Evolutionary conservation across 2,329 filamentous ascomycete genomes (phyloP).

Genomic region (Ophiostoma sp.): DNA sequence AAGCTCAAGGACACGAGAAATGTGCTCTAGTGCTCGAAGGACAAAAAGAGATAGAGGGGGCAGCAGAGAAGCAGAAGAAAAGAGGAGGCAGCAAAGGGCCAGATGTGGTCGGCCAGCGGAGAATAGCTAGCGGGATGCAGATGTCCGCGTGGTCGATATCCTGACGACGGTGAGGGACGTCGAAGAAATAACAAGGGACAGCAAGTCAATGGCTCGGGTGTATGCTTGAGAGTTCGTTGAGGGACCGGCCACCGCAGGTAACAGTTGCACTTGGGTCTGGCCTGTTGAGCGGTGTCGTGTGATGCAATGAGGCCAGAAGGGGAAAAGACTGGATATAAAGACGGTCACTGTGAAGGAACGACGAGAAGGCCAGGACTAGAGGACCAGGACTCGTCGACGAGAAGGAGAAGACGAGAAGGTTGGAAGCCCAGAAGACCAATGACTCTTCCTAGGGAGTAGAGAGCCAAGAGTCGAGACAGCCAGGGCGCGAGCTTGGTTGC

Average conservation of each 20-base stretch:
- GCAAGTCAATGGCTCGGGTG: not conserved
- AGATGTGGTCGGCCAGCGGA: not conserved
- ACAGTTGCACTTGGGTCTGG: not conserved
- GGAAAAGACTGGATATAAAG: no score
- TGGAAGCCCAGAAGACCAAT: not conserved
- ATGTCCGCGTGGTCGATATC: slow-evolving; percentile 4
- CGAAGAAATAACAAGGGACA: not conserved
- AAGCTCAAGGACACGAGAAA: no score
- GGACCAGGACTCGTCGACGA: no score
- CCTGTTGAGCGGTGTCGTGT: not conserved
- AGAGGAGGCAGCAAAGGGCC: not conserved
- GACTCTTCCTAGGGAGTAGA: not conserved
- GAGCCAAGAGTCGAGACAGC: slow-evolving; percentile 3
- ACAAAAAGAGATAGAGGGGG: not conserved
- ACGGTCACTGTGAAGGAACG: no score
- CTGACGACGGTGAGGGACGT: not conserved
- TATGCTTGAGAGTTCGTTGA: not conserved
- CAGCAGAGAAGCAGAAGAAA: not conserved
- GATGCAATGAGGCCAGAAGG: not conserved
- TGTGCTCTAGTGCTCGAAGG: no score
- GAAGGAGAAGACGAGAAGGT: no score
- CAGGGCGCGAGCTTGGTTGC: not conserved
- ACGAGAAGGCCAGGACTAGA: no score
- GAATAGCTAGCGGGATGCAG: slow-evolving; percentile 3
- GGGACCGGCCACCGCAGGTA: not conserved